These are phyloP conservation scores for Sedum album DNA, from an alignment of 164 flowering plant genomes.

Conservation along the genomic window DNA sequence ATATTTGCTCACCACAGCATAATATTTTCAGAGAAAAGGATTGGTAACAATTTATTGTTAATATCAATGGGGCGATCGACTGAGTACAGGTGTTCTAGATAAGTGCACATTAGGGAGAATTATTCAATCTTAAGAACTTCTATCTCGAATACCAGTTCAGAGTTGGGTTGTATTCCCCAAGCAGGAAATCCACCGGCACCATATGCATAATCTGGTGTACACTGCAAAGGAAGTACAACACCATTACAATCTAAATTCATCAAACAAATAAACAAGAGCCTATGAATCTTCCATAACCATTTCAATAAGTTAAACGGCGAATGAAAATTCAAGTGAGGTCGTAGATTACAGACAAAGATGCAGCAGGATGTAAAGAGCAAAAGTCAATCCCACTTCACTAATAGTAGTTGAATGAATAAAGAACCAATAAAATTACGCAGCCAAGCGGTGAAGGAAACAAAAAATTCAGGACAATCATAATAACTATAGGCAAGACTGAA, in stretches of 20 bases:
- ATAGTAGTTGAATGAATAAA: neutral
- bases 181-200: constrained; percentile 83
- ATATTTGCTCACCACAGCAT: neutral
- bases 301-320: neutral
- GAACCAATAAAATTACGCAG: neutral
- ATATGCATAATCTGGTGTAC: constrained; percentile 93
- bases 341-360: neutral
- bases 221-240: constrained; percentile 31
- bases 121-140: constrained; percentile 54
- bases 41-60: neutral
- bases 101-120: no score
- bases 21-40: neutral
- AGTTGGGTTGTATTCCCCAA: constrained; percentile 91
- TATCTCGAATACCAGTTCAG: constrained; percentile 74
- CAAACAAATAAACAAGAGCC: neutral
- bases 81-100: no score
- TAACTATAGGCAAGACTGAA: no score
- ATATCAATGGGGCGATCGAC: no score
- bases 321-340: neutral
- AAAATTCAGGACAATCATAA: no score
- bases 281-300: no score
- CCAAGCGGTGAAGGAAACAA: neutral
- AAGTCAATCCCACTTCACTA: neutral
- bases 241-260: neutral
- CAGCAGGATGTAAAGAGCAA: neutral